These are phyloP conservation scores for Talaromyces sp. DNA, from an alignment of 2,329 filamentous ascomycete species.

Conservation along the genomic window DNA sequence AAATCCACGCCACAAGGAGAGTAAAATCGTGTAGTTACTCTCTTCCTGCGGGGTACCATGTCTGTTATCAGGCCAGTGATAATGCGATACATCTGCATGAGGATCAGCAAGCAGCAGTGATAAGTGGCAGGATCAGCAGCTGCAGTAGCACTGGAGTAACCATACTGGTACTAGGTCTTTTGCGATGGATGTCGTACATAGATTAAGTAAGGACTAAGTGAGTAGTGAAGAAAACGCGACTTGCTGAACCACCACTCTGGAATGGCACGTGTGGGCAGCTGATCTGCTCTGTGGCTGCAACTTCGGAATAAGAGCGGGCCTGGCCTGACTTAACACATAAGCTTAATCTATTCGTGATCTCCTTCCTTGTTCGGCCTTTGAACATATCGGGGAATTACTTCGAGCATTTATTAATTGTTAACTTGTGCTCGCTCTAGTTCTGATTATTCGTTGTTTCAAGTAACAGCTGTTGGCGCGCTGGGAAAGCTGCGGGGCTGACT, in stretches of 20 bases:
- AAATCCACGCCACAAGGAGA: background rate
- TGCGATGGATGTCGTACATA: background rate
- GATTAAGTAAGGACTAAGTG: too few relatives aligned
- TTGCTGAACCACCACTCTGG: background rate
- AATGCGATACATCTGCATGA: slow-evolving; percentile 9
- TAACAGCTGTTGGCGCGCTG: background rate
- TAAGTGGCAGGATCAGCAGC: background rate
- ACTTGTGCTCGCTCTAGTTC: background rate
- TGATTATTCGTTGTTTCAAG: background rate
- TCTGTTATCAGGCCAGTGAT: background rate
- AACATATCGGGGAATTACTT: background rate
- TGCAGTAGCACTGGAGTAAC: background rate
- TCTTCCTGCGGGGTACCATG: slow-evolving; percentile 1
- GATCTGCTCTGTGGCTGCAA: slow-evolving; percentile 7
- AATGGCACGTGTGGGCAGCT: slow-evolving; percentile 7
- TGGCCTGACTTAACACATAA: background rate
- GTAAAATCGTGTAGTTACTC: background rate
- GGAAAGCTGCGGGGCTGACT: background rate
- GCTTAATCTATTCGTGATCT: background rate
- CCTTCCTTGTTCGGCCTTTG: background rate
- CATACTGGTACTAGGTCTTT: background rate
- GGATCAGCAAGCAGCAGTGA: background rate
- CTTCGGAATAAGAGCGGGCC: background rate
- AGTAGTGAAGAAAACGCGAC: background rate
- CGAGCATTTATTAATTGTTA: background rate